Evolutionary conservation across 345 rosid genomes (phyloP).

Genomic region (Gossypium sturtianum): DNA sequence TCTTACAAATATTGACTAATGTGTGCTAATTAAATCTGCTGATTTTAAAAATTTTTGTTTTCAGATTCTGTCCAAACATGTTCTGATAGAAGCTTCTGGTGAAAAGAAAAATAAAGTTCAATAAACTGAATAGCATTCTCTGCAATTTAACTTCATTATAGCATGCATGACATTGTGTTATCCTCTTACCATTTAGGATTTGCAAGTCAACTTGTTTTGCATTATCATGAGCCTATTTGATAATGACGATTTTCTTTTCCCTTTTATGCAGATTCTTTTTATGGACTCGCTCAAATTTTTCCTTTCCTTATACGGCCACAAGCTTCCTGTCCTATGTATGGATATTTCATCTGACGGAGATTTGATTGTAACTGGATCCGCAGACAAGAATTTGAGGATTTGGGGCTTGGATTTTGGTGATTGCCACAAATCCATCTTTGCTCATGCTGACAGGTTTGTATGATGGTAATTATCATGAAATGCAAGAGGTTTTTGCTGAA

Average conservation of each 20-base stretch:
- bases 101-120: not conserved
- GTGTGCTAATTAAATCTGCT: not conserved
- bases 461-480: conserved; percentile 10
- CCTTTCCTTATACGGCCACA: conserved; percentile 86
- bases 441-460: conserved; percentile 78
- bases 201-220: conserved; percentile 6
- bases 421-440: conserved; percentile 94
- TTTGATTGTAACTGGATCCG: conserved; percentile 89
- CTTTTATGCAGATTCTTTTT: conserved; percentile 66
- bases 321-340: conserved; percentile 86
- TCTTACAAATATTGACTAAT: not conserved
- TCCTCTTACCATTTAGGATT: not conserved
- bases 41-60: not conserved
- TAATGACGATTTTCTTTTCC: not conserved
- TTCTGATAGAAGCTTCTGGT: not conserved
- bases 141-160: not conserved
- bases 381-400: conserved; percentile 88
- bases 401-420: conserved; percentile 99
- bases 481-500: not conserved
- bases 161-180: not conserved
- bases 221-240: not conserved
- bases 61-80: not conserved
- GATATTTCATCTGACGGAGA: conserved; percentile 97
- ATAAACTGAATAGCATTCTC: not conserved
- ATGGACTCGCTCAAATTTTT: conserved; percentile 86